These are phyloP conservation scores for Diaporthe sp. DNA, from an alignment of 2,329 filamentous ascomycete genomes.

Conservation along the genomic window DNA sequence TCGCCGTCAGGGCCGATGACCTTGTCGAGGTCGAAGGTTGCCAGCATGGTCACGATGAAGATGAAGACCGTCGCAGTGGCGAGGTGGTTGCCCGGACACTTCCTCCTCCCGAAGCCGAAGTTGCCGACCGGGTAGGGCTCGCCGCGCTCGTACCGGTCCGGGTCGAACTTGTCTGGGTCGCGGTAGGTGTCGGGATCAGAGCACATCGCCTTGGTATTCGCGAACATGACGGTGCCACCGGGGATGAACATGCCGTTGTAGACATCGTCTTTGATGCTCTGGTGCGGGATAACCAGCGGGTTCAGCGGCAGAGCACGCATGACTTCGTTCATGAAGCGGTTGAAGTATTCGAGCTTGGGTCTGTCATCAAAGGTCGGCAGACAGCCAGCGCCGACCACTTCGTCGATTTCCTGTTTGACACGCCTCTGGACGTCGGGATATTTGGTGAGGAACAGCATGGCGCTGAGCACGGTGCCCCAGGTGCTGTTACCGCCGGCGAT, in stretches of 20 bases:
- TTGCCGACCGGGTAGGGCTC: constrained; percentile 62
- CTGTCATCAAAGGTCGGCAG: constrained; percentile 63
- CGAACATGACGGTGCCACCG: constrained; percentile 59
- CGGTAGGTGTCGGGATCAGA: constrained; percentile 57
- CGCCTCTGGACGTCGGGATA: constrained; percentile 61
- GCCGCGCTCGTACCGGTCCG: constrained; percentile 60
- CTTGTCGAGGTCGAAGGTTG: constrained; percentile 41
- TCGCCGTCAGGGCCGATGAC: constrained; percentile 42
- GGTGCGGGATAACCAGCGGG: constrained; percentile 68
- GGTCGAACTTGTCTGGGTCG: constrained; percentile 60
- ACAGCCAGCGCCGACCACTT: constrained; percentile 59
- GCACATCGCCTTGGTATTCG: constrained; percentile 61
- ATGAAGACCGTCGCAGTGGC: constrained; percentile 51
- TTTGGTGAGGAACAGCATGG: constrained; percentile 58
- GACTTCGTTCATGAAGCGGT: constrained; percentile 62
- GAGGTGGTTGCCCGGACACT: constrained; percentile 50
- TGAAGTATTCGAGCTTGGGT: constrained; percentile 58
- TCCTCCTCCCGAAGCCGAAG: constrained; percentile 67
- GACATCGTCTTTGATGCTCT: constrained; percentile 66
- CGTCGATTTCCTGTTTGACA: constrained; percentile 61
- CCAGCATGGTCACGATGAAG: constrained; percentile 54
- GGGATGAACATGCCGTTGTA: constrained; percentile 71
- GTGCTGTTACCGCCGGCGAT: constrained; percentile 63
- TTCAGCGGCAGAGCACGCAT: constrained; percentile 60
- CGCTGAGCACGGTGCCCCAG: constrained; percentile 57